Evolutionary conservation across 805 yeast genomes (phyloP).

Genomic region (Candida dendrica): DNA sequence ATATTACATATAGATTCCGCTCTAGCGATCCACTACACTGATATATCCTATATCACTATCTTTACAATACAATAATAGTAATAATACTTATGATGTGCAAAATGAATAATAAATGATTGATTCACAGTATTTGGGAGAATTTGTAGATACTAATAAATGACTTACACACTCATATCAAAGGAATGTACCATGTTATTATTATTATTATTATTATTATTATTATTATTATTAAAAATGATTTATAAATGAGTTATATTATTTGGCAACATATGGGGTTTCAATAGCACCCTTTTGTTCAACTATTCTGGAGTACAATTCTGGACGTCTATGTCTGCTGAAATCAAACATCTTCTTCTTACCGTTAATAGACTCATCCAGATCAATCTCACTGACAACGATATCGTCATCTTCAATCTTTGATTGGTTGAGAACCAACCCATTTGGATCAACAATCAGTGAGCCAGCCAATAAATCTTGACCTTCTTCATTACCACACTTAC

Average conservation of each 20-base stretch:
- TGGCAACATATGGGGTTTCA: constrained; percentile 8
- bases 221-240: neutral
- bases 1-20: too few species aligned
- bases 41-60: too few species aligned
- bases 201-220: too few species aligned
- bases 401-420: constrained; percentile 30
- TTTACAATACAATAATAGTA: too few species aligned
- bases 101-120: too few species aligned
- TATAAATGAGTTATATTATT: too few species aligned
- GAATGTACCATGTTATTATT: too few species aligned
- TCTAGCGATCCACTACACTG: too few species aligned
- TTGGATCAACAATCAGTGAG: constrained; percentile 29
- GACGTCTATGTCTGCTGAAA: constrained; percentile 30
- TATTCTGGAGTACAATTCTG: constrained; percentile 24
- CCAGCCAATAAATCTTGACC: constrained; percentile 29
- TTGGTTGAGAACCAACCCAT: constrained; percentile 26
- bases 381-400: constrained; percentile 25
- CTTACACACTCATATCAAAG: too few species aligned
- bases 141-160: too few species aligned
- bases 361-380: constrained; percentile 27
- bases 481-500: constrained; percentile 30
- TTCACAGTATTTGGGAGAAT: too few species aligned
- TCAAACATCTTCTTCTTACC: constrained; percentile 31
- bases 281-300: constrained; percentile 22
- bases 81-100: too few species aligned